Evolutionary conservation across 2,329 filamentous ascomycete genomes (phyloP), one percentile per base, ranked within the genome.

Genomic region (Colletotrichum neosansevieriae): DNA sequence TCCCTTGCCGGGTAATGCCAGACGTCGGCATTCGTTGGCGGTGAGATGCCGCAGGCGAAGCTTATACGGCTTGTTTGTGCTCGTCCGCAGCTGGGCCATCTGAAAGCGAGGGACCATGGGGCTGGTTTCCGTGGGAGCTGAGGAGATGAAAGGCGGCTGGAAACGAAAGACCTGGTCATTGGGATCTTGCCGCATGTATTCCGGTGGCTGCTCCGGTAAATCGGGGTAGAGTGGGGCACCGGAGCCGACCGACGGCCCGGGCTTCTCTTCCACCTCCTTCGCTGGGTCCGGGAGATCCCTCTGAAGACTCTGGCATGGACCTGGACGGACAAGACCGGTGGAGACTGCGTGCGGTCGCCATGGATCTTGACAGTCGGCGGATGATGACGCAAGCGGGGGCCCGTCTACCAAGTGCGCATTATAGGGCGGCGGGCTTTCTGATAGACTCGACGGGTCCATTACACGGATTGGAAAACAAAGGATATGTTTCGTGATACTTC

Each of bases 101-200:
- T 60, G 53, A 24, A 51, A 67, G 2, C 63, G 51, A 6, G 53
- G 54, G 9, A 34, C 29, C 9, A 60, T 17, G 6, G 54, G 12
- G 6, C 19, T 21, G 5, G 42, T n/a, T 7, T 6, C 44, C 10
- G 47, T 42, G 4, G 62, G 50, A 3, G 53, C 29, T 13, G 40
- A 53, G 13, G 32, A 38, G 53, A 67, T 50, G 10, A 67, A 45
- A 3, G 58, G 54, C 2, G 34, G 21, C 1, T 57, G 58, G 12
- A 67, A 42, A 42, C 49, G 11, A 34, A 51, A 67, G 19, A 15
- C 6, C 15, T 53, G 42, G 36, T 58, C 54, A 4, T 63, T 44
- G 17, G 58, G 67, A 42, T 67, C 58, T n/a, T 19, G 64, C 32
- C 47, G 40, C 38, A 38, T 19, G 13, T 60, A 54, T 9, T 60